Evolutionary conservation across 352 stramenopile genomes (phyloP).

Genomic region (Globisporangium rhizosaccharum): DNA sequence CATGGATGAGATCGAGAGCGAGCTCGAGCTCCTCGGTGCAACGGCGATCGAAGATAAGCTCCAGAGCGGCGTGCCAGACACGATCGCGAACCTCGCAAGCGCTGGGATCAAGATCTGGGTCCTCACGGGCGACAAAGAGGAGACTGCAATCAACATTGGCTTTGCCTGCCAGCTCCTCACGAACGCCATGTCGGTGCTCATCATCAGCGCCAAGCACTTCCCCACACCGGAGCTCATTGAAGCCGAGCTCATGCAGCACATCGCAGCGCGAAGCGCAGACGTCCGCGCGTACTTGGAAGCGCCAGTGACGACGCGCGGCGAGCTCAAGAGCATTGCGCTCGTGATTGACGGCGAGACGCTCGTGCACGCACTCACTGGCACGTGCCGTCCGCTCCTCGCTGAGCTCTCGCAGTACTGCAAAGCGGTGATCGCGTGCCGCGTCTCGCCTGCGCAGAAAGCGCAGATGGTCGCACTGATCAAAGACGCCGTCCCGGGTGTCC

Average conservation of each 20-base stretch:
- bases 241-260: slow-evolving; percentile 41
- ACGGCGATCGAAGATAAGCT: slow-evolving; percentile 94
- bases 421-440: slow-evolving; percentile 83
- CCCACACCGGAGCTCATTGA: slow-evolving; percentile 44
- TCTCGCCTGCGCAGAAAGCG: slow-evolving; percentile 85
- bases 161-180: slow-evolving; percentile 86
- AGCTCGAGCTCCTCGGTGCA: slow-evolving; percentile 82
- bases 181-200: slow-evolving; percentile 72
- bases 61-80: slow-evolving; percentile 86
- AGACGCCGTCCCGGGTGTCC: slow-evolving; percentile 54
- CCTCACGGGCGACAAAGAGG: slow-evolving; percentile 92
- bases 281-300: slow-evolving; percentile 46
- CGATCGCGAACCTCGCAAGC: slow-evolving; percentile 76
- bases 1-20: slow-evolving; percentile 80
- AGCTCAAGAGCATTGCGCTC: slow-evolving; percentile 56
- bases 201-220: slow-evolving; percentile 56
- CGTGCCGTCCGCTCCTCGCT: slow-evolving; percentile 40
- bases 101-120: slow-evolving; percentile 93
- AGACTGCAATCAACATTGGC: slow-evolving; percentile 94
- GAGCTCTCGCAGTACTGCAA: slow-evolving; percentile 80
- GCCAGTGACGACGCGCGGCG: slow-evolving; percentile 28
- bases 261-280: slow-evolving; percentile 31
- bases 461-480: slow-evolving; percentile 83
- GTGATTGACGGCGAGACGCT: slow-evolving; percentile 82
- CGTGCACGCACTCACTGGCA: slow-evolving; percentile 37